Evolutionary conservation across 345 rosid species (phyloP).

Genomic region (Rhizophora apiculata): DNA sequence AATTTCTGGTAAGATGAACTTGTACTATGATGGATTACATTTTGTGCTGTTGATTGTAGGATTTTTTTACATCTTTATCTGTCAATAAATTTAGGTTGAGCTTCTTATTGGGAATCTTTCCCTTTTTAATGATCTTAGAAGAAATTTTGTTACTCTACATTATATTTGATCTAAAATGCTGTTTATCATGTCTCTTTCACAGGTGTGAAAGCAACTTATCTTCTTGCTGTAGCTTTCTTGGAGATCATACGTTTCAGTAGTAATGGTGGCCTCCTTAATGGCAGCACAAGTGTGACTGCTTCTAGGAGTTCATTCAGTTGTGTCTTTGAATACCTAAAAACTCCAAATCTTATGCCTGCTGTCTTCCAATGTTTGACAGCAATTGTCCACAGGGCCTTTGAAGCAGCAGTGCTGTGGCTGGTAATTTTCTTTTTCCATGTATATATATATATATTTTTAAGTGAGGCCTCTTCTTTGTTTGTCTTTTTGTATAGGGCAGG

Average conservation of each 20-base stretch:
- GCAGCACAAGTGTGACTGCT: slow-evolving; percentile 54
- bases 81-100: neutral
- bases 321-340: slow-evolving; percentile 92
- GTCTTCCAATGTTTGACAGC: slow-evolving; percentile 90
- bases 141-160: neutral
- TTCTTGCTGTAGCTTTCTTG: slow-evolving; percentile 96
- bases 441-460: neutral
- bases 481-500: neutral
- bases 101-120: slow-evolving; percentile 2
- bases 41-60: too few species aligned
- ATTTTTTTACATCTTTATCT: neutral
- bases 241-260: slow-evolving; percentile 95
- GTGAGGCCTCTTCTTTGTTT: slow-evolving; percentile 5
- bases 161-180: slow-evolving; percentile 9
- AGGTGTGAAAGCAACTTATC: slow-evolving; percentile 99
- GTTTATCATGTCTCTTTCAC: slow-evolving; percentile 21
- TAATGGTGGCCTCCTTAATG: slow-evolving; percentile 97
- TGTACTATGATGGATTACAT: slow-evolving; percentile 9
- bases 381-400: slow-evolving; percentile 90
- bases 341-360: slow-evolving; percentile 86
- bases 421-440: slow-evolving; percentile 32
- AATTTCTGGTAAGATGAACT: slow-evolving; percentile 68
- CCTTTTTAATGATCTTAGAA: slow-evolving; percentile 4
- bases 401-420: slow-evolving; percentile 89
- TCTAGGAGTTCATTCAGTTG: slow-evolving; percentile 98